These are phyloP conservation scores for Dichotomopilus funicola DNA, from an alignment of 2,329 filamentous ascomycete genomes.

Conservation along the genomic window DNA sequence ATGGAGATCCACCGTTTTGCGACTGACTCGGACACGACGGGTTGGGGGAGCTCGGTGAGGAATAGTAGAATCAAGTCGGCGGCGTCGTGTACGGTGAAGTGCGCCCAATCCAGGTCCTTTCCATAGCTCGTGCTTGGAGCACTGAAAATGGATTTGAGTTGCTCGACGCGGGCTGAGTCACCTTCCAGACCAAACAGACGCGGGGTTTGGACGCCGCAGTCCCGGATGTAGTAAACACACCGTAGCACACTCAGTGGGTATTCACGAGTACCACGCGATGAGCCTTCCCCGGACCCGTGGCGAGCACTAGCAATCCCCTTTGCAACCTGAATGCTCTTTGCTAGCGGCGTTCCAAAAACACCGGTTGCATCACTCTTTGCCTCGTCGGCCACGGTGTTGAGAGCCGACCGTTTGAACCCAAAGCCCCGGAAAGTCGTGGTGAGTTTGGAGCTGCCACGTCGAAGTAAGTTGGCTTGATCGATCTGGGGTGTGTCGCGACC, in stretches of 20 bases:
- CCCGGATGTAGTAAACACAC: conserved; percentile 33
- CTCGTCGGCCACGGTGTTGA: not conserved
- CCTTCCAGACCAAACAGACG: conserved; percentile 35
- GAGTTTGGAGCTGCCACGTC: conserved; percentile 15
- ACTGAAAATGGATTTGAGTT: conserved; percentile 34
- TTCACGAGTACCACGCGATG: conserved; percentile 27
- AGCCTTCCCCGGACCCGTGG: conserved; percentile 31
- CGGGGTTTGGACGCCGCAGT: conserved; percentile 30
- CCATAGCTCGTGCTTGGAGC: conserved; percentile 32
- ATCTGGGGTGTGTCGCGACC: not conserved
- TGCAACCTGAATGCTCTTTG: conserved; percentile 31
- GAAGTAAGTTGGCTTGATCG: conserved; percentile 1
- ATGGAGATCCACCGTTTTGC: conserved; percentile 37
- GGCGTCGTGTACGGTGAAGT: conserved; percentile 35
- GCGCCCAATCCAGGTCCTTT: conserved; percentile 32
- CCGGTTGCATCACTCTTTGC: not conserved
- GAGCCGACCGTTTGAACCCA: not conserved
- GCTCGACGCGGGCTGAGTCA: conserved; percentile 29
- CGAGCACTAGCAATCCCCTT: conserved; percentile 34
- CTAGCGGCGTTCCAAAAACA: conserved; percentile 4
- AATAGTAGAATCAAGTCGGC: conserved; percentile 36
- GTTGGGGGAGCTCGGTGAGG: conserved; percentile 34
- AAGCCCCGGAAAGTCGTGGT: conserved; percentile 11
- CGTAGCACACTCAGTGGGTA: conserved; percentile 39
- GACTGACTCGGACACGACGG: conserved; percentile 33